Evolutionary conservation across 495 filamentous ascomycete species (phyloP), one percentile per base, ranked within the genome.

Genomic region (Terfezia boudieri): DNA sequence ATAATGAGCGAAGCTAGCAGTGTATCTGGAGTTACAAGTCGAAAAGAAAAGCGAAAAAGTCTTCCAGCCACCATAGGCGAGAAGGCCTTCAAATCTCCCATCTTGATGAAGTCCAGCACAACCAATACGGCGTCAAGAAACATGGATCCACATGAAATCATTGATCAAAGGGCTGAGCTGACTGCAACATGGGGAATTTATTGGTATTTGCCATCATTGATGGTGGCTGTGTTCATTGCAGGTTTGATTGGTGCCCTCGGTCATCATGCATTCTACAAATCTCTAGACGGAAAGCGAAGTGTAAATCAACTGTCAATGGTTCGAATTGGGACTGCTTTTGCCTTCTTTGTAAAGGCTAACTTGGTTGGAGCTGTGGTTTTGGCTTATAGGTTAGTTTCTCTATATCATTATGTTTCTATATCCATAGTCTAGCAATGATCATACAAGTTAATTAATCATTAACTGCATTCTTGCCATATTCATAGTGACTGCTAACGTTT

Each of bases 211-310:
- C 69, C 69, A 4, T 57, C 62, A 2, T 22, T 60, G 10, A 68
- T 67, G 60, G 52, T 67, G 37, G 53, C 46, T 2, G 52, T 70
- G 26, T 62, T 68, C 22, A 10, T 71, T 12, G 51, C 57, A 4
- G 69, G 69, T 4, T 51, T 69, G 8, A 22, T 62, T 36, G 67
- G 61, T 16, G 63, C 67, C 22, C 7, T 71, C 1, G 61, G 59
- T 23, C 69, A 71, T 58, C 68, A 71, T 54, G 50, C 65, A 12
- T 69, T 69, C 52, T 69, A 71, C 51, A 50, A 32, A 5, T 58
- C 53, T 35, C 50, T 71, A 36, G 51, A 71, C 50, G 68, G 64
- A n/a, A 54, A 49, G 14, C 4, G 26, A 12, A 20, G 23, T 20
- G 12, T 12, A 32, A 58, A 67, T 14, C 69, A 71, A 53, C 55